Evolutionary conservation across 2,329 filamentous ascomycete species (phyloP).

Genomic region (Xylariaceae sp.): DNA sequence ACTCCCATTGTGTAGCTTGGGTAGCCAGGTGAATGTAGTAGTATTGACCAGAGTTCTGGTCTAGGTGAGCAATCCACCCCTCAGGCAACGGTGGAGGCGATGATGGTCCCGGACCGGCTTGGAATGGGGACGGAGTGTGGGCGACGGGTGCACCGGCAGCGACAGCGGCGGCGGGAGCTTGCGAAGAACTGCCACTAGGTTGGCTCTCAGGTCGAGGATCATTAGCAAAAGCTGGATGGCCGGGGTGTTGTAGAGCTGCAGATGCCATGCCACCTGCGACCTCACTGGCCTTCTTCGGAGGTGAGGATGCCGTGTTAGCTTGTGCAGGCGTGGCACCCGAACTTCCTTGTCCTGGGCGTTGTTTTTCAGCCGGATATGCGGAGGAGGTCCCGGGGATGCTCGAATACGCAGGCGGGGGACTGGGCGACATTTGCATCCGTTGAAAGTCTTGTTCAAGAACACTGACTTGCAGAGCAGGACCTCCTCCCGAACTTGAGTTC

Average conservation of each 20-base stretch:
- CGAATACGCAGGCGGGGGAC: slow-evolving; percentile 92
- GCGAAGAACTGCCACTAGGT: slow-evolving; percentile 44
- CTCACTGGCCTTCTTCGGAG: slow-evolving; percentile 31
- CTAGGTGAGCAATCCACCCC: slow-evolving; percentile 96
- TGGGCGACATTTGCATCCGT: slow-evolving; percentile 70
- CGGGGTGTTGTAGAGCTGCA: slow-evolving; percentile 51
- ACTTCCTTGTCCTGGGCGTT: slow-evolving; percentile 40
- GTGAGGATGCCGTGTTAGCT: slow-evolving; percentile 27
- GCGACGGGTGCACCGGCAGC: slow-evolving; percentile 14
- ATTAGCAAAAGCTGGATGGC: slow-evolving; percentile 88
- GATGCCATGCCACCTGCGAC: slow-evolving; percentile 38
- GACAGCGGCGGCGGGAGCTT: slow-evolving; percentile 24
- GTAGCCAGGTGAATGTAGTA: slow-evolving; percentile 97
- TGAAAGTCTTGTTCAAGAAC: slow-evolving; percentile 83
- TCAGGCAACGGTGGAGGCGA: slow-evolving; percentile 92
- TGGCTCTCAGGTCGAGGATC: slow-evolving; percentile 54
- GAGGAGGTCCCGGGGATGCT: slow-evolving; percentile 56
- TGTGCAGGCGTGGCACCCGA: slow-evolving; percentile 28
- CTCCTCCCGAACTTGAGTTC: slow-evolving; percentile 25
- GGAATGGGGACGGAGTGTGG: slow-evolving; percentile 43
- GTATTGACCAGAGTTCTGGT: slow-evolving; percentile 93
- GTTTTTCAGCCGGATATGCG: slow-evolving; percentile 77
- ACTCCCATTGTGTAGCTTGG: slow-evolving; percentile 97
- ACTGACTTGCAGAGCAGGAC: slow-evolving; percentile 51
- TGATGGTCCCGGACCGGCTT: slow-evolving; percentile 50